Percentiles rank a stretch among this genome's conserved stretches.
Evolutionary conservation across 1,284 basidiomycete species (phyloP).

Genomic region (Anthracocystis walkeri): DNA sequence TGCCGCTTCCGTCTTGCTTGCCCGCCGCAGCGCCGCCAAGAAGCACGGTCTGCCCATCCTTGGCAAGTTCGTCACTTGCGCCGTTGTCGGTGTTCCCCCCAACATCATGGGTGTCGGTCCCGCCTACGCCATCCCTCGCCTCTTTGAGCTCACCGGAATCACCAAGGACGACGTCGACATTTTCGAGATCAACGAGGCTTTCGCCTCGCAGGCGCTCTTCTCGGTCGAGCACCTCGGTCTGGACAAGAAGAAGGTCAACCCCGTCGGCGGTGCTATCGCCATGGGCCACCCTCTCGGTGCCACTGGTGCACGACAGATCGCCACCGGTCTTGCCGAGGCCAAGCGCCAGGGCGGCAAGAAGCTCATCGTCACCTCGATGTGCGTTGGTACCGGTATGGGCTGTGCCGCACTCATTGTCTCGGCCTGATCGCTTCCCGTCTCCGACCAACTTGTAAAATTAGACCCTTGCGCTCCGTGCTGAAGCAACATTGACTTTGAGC

Average conservation of each 20-base stretch:
- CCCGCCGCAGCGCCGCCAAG: constrained; percentile 86
- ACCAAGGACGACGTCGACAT: constrained; percentile 65
- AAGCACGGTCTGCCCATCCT: constrained; percentile 89
- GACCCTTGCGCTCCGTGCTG: constrained; percentile 3
- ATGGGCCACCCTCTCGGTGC: constrained; percentile 70
- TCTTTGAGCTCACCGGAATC: constrained; percentile 63
- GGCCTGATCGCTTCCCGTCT: constrained; percentile 65
- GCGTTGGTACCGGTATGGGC: constrained; percentile 86
- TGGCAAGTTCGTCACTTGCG: constrained; percentile 87
- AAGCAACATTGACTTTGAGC: neutral
- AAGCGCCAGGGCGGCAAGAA: constrained; percentile 76
- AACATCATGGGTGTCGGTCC: constrained; percentile 70
- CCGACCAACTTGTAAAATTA: constrained; percentile 21
- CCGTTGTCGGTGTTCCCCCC: constrained; percentile 75
- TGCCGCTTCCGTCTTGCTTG: constrained; percentile 91
- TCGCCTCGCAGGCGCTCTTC: constrained; percentile 71
- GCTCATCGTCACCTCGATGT: constrained; percentile 80
- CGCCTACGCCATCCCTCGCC: constrained; percentile 66
- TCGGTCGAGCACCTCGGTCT: constrained; percentile 74
- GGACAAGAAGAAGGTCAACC: constrained; percentile 72
- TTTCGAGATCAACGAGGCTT: constrained; percentile 70
- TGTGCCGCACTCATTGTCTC: constrained; percentile 85
- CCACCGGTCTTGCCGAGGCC: constrained; percentile 84
- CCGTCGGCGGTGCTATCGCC: constrained; percentile 72
- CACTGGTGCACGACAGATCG: constrained; percentile 85